Conservation (phyloP, 371 early-diverging fungal species). For the Rhizopus stolonifer region DNA sequence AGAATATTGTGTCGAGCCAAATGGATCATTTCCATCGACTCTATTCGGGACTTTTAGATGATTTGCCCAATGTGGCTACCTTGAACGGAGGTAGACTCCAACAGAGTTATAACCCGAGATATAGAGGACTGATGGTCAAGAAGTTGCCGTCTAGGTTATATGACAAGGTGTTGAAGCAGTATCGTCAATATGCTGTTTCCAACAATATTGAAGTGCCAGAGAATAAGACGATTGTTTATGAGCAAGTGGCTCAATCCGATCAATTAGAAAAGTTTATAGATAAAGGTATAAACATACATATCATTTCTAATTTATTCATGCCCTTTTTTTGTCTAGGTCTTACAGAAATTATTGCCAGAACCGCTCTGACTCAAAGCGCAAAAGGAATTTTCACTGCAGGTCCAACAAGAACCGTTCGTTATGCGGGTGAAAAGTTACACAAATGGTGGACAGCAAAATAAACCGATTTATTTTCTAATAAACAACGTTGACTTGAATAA, state of each 20-base stretch:
- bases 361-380: conserved; percentile 86
- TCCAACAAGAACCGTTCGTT: conserved; percentile 40
- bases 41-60: conserved; percentile 79
- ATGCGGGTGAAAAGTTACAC: background rate
- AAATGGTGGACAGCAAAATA: conserved; percentile 43
- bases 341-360: conserved; percentile 50
- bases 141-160: conserved; percentile 67
- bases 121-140: conserved; percentile 61
- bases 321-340: conserved; percentile 21
- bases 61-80: conserved; percentile 72
- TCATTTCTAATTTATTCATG: background rate
- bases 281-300: conserved; percentile 17
- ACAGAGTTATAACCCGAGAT: conserved; percentile 64
- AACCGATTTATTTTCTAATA: conserved; percentile 29
- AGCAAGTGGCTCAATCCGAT: conserved; percentile 44
- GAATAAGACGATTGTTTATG: conserved; percentile 39
- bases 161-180: conserved; percentile 39
- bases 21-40: conserved; percentile 73
- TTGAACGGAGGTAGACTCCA: conserved; percentile 59
- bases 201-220: conserved; percentile 32
- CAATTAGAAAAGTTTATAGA: conserved; percentile 38
- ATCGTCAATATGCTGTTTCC: conserved; percentile 25
- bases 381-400: conserved; percentile 96
- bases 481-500: conserved; percentile 31
- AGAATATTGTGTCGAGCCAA: conserved; percentile 89